Evolutionary conservation across 768 basidiomycete genomes (phyloP).

Genomic region (Suillus bovinus): DNA sequence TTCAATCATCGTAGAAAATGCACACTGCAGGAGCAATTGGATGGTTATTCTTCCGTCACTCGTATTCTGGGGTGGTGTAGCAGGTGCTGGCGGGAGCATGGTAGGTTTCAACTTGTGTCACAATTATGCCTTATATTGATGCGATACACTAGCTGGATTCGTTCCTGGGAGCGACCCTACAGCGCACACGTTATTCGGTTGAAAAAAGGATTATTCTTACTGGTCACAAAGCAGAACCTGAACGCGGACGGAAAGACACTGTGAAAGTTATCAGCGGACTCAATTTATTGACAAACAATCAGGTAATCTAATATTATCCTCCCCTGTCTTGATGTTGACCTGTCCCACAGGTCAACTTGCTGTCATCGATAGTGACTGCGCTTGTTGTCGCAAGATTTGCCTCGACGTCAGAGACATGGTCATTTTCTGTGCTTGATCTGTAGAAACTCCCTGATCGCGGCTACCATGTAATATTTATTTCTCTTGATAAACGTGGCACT

Average conservation of each 20-base stretch:
- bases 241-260: conserved; percentile 37
- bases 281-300: conserved; percentile 80
- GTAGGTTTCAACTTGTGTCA: conserved; percentile 37
- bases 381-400: conserved; percentile 37
- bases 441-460: not conserved
- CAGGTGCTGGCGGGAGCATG: conserved; percentile 79
- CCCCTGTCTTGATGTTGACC: not conserved
- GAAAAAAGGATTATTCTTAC: conserved; percentile 63
- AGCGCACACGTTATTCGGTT: conserved; percentile 72
- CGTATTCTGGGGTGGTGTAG: conserved; percentile 58
- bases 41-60: conserved; percentile 41
- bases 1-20: conserved; percentile 63
- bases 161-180: conserved; percentile 83
- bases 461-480: not conserved
- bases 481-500: too few relatives aligned
- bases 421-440: not conserved
- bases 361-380: conserved; percentile 43
- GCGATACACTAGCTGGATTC: conserved; percentile 66
- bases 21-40: conserved; percentile 46
- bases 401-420: conserved; percentile 10
- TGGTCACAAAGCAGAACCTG: conserved; percentile 41
- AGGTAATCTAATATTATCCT: conserved; percentile 43
- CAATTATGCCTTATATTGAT: conserved; percentile 8
- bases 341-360: conserved; percentile 40
- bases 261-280: conserved; percentile 62